A percentile compares a stretch with the other conserved stretches of the same genome.
Conservation (phyloP, 2,329 filamentous ascomycete genomes). For the Aspergillus spinulosporus region DNA sequence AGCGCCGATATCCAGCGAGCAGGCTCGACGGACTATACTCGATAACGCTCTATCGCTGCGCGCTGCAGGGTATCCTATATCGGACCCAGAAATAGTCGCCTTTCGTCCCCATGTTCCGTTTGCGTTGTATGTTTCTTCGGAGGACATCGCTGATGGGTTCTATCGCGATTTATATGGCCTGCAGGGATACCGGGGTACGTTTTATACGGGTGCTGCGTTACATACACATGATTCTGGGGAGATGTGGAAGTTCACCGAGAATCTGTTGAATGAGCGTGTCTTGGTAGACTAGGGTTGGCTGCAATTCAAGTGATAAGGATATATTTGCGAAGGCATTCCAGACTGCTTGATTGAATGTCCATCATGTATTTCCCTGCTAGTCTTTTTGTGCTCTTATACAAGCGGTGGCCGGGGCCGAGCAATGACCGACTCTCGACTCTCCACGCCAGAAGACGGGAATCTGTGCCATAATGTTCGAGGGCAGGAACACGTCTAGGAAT, state of each 20-base stretch:
- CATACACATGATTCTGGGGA: conserved; percentile 6
- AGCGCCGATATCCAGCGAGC: background rate
- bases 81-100: conserved; percentile 17
- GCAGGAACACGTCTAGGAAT: no score
- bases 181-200: conserved; percentile 42
- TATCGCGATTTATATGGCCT: conserved; percentile 39
- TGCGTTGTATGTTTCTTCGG: conserved; percentile 30
- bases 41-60: conserved; percentile 9
- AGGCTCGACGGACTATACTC: conserved; percentile 8
- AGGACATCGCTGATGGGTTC: conserved; percentile 37
- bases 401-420: no score
- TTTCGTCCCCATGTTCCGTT: conserved; percentile 29
- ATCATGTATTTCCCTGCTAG: no score
- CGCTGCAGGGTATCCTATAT: background rate
- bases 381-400: no score
- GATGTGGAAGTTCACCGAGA: conserved; percentile 6
- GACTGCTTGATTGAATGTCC: no score
- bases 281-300: background rate
- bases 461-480: no score
- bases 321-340: no score
- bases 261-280: background rate
- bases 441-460: no score
- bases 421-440: no score
- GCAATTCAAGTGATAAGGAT: no score
- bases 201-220: conserved; percentile 37